Evolutionary conservation across 2,329 filamentous ascomycete genomes (phyloP), one percentile per base, ranked within the genome.

Genomic region (Elsinoe batatas): DNA sequence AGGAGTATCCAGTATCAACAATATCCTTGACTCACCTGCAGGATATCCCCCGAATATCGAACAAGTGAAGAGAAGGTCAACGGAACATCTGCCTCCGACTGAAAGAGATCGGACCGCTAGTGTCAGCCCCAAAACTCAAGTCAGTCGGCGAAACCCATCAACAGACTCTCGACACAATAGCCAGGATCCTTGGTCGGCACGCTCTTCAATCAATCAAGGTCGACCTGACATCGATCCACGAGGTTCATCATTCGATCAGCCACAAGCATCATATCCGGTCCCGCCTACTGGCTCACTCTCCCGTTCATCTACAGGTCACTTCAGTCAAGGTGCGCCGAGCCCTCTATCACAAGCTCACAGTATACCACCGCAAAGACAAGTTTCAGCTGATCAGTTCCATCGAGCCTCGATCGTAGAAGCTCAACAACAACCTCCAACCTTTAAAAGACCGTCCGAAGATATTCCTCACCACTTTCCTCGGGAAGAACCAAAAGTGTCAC

Each of bases 91-190:
- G 57, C 77, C 78, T 42, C 76, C 77, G 49, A 77, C 77, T 60
- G 84, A 88, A 56, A 79, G 85, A 63, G 86, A 87, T 59, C 75
- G 79, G 50, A 88, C 84, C 66, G 69, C 85, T 54, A 91, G 86
- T 64, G 81, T 91, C 51, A 91, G 87, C 67, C 88, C 88, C 30
- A 90, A 88, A 71, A 89, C 87, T 35, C 67, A 67, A 42, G 58
- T 67, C 4, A 63, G 62, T 13, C 64, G 64, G 22, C 63, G 64
- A 2, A 56, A 61, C 15, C 61, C 64, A 47, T 67, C 65, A 32
- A 58, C 61, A 46, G 60, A 59, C 15, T 68, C 65, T 35, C 60
- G 67, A 42, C 64, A 67, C 36, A 66, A 63, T 55, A 68, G 67
- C 56, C 60, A 67, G 47, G 66, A 68, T 35, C 44, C 37, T 13